Evolutionary conservation across 208 protist species (phyloP).

Genomic region (Leptomonas seymouri): DNA sequence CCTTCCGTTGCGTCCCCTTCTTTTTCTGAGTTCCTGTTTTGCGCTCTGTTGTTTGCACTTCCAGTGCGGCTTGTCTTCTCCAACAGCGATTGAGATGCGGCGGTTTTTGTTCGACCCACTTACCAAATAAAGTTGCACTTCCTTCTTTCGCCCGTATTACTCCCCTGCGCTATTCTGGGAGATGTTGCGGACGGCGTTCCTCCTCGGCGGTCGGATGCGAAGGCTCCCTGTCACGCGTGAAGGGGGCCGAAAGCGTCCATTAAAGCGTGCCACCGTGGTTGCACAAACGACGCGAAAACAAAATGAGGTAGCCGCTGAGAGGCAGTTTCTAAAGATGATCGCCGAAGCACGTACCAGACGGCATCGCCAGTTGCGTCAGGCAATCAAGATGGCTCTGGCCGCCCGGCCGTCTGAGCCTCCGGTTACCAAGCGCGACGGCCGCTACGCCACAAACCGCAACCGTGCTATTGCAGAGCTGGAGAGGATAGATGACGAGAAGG

Average conservation of each 20-base stretch:
- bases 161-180: neutral
- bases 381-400: constrained; percentile 12
- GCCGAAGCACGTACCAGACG: constrained; percentile 10
- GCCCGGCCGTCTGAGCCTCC: neutral
- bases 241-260: neutral
- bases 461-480: constrained; percentile 21
- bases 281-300: neutral
- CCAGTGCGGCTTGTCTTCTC: too few relatives aligned
- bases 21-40: too few relatives aligned
- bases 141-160: neutral
- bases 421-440: neutral
- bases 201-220: constrained; percentile 12
- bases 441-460: constrained; percentile 20
- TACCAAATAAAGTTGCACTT: neutral
- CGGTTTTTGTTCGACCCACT: too few relatives aligned
- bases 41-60: too few relatives aligned
- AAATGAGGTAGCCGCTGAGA: constrained; percentile 10
- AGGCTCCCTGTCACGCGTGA: neutral
- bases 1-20: too few relatives aligned
- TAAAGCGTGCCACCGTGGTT: neutral
- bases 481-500: constrained; percentile 12
- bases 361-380: constrained; percentile 16
- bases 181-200: constrained; percentile 4
- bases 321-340: constrained; percentile 23
- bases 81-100: too few relatives aligned